Evolutionary conservation across 1,284 basidiomycete genomes (phyloP).

Genomic region (Trichosporon ovoides): DNA sequence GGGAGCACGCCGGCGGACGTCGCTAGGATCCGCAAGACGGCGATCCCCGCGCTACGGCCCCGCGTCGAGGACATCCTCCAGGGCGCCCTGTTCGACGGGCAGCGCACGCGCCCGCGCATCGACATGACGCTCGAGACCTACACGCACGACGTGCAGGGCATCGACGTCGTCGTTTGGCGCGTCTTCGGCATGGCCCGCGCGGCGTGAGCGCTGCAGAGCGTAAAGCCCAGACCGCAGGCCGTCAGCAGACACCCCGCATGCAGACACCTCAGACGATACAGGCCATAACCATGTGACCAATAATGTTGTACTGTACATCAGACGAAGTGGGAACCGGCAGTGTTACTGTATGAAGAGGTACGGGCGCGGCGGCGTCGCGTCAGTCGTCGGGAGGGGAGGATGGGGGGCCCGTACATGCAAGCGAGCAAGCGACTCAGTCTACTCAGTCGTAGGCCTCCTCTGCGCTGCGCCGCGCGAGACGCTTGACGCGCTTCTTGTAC

Average conservation of each 20-base stretch:
- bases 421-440: background rate
- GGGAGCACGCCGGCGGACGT: slow-evolving; percentile 2
- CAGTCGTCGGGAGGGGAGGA: background rate
- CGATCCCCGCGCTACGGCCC: background rate
- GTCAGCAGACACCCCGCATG: no score
- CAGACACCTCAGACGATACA: background rate
- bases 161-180: slow-evolving; percentile 10
- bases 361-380: no score
- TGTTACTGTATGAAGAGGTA: background rate
- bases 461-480: slow-evolving; percentile 72
- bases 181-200: slow-evolving; percentile 13
- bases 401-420: slow-evolving; percentile 11
- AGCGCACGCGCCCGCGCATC: slow-evolving; percentile 22
- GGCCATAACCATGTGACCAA: background rate
- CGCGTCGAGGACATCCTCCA: slow-evolving; percentile 25
- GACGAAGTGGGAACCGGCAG: no score
- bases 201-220: no score
- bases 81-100: slow-evolving; percentile 28
- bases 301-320: no score
- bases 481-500: slow-evolving; percentile 90
- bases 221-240: no score
- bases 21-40: background rate
- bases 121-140: slow-evolving; percentile 32
- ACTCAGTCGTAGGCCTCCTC: slow-evolving; percentile 72
- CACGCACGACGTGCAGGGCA: background rate